Base-by-base conservation (phyloP, 1,139 yeast species). In the Suhomyces bolitotheri region DNA sequence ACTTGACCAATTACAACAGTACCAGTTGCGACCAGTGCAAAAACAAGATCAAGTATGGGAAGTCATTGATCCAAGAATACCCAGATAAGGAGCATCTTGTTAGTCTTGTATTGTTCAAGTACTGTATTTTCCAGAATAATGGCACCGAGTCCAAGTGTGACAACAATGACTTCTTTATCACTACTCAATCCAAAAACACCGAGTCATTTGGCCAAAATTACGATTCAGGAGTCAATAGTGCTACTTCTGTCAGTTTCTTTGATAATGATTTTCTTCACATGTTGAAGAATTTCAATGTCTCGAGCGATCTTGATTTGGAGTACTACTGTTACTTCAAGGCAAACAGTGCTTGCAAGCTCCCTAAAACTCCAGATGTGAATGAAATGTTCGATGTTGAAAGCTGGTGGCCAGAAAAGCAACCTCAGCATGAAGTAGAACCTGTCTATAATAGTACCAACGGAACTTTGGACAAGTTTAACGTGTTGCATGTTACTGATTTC, bases 221-320 rank as follows among this genome's bases (percentile, higher is more conserved):
- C 32, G 51, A 57, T 27, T 52, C 62, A 1, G 65, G 64, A 4
- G 44, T 54, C 14, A 41, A 47, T 29, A 46, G 51, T 19, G 49
- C 53, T 7, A 47, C 62, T 9, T 54, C 62, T 25, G 51, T 68
- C 24, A 60, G 62, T 40, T 62, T 68, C 43, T 64, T 49, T 31
- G 72, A 67, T 45, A 68, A 65, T 39, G 73, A 68, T 37, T 68
- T 65, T 44, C 48, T 65, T 34, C 66, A 64, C 31, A 54, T 68
- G 58, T 46, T 68, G 43, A 53, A 56, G 36, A 47, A 57, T 34
- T 60, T 68, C 50, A 66, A 68, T 43, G 43, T 54, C 15, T 61
- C 71, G 4, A 64, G 65, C 29, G 67, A 66, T 9, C 52, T 62
- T 19, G 69, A 64, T 39, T 51, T 64, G 44, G 60, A 58, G 23